Evolutionary conservation across 108 stramenopile species (phyloP), one percentile per base, ranked within the genome.

Genomic region (Chaetoceros muelleri): DNA sequence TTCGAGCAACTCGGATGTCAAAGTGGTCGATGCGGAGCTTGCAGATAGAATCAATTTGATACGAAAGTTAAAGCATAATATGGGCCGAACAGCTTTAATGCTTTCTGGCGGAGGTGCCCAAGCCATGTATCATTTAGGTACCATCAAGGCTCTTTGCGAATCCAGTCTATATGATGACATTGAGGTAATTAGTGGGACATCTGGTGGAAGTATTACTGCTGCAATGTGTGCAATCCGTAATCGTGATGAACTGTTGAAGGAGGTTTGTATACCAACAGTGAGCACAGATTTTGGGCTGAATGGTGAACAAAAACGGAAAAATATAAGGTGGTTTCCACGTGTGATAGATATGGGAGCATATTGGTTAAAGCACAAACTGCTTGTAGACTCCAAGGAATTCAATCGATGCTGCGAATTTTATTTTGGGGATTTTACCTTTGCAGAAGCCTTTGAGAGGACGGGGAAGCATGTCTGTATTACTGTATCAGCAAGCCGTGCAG

Each of bases 71-170:
- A 87, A 86, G 46, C 85, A 87, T 57, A 90, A 85, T 71, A 79
- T 90, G 66, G 95, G 95, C 20, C 79, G 79, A 21, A 89, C 95
- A 24, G 91, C 91, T 21, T 65, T 95, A 53, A 91, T 90, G 87
- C 60, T 95, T 7, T 82, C 80, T 19, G 95, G 95, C 45, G 95
- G 95, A 19, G 95, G 95, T 30, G 87, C 90, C 2, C 87, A 90
- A 50, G 86, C 91, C 25, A 95, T 95, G 95, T 95, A 95, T 60
- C 95, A 95, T 62, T 55, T 90, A 3, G 95, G 95, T 22, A 82
- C 87, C 19, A 76, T 95, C 28, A 81, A 85, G 50, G 90, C 89
- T 28, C 60, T 95, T 23, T 75, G 93, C 22, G 84, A 93, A 34
- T 67, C 75, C 0, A 72, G 75, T 31, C 48, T 87, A 3, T 95